Conservation (phyloP, 2,329 filamentous ascomycete genomes). For the Claviceps digitariae region DNA sequence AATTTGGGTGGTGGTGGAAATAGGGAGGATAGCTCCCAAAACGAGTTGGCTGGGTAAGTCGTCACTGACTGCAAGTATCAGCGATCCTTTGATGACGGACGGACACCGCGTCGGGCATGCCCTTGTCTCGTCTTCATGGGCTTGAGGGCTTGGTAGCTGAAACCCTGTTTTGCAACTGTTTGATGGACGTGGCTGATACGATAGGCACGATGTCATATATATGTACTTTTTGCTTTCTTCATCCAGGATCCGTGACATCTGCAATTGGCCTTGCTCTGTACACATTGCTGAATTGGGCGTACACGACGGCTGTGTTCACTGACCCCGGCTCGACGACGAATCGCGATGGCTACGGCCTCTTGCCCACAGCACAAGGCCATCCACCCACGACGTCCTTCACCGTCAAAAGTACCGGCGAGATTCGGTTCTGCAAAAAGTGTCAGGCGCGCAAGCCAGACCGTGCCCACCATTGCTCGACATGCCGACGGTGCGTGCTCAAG, state of each 20-base stretch:
- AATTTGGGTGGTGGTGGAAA: constrained; percentile 68
- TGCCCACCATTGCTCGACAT: constrained; percentile 92
- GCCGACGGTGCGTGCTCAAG: constrained; percentile 86
- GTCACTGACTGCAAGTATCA: not conserved
- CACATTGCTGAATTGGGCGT: constrained; percentile 69
- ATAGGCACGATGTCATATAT: not conserved
- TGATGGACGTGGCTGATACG: not conserved
- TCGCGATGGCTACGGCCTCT: constrained; percentile 58
- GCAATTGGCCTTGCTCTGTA: constrained; percentile 59
- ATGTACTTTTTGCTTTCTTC: not conserved
- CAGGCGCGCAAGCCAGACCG: constrained; percentile 89
- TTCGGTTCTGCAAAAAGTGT: constrained; percentile 95
- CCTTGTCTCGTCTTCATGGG: not conserved
- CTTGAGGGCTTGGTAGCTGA: not conserved
- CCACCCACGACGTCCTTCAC: constrained; percentile 60
- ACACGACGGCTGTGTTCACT: constrained; percentile 88
- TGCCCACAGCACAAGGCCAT: constrained; percentile 50
- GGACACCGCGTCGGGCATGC: not conserved
- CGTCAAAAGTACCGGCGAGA: constrained; percentile 78
- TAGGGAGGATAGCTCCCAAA: constrained; percentile 45
- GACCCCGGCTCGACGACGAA: constrained; percentile 62
- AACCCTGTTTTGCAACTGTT: no score
- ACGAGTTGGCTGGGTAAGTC: constrained; percentile 42
- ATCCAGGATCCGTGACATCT: constrained; percentile 40
- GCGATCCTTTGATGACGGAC: not conserved